Evolutionary conservation across 345 rosid genomes (phyloP).

Genomic region (Moricandia arvensis): DNA sequence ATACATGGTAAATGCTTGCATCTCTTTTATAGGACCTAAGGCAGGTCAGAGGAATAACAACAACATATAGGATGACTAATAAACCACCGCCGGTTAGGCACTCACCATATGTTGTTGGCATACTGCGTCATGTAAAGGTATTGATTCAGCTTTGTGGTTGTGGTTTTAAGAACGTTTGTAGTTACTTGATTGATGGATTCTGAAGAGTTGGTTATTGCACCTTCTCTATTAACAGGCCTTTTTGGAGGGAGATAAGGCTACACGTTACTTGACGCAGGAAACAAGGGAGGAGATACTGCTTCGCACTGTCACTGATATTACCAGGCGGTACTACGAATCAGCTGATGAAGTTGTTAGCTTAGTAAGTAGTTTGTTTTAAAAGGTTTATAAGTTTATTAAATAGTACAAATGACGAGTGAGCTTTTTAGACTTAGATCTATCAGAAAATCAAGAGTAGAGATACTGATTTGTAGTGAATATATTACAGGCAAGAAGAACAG

Average conservation of each 20-base stretch:
- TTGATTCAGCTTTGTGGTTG: slow-evolving; percentile 22
- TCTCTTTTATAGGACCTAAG: slow-evolving; percentile 61
- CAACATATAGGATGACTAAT: slow-evolving; percentile 89
- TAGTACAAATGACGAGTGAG: background rate
- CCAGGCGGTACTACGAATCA: slow-evolving; percentile 70
- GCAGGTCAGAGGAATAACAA: slow-evolving; percentile 82
- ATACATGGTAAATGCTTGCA: slow-evolving; percentile 6
- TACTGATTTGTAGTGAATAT: slow-evolving; percentile 1
- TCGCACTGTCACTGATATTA: slow-evolving; percentile 65
- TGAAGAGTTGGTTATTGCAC: slow-evolving; percentile 2
- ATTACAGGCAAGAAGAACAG: slow-evolving; percentile 78
- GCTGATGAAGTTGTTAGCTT: slow-evolving; percentile 76
- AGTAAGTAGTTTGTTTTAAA: slow-evolving; percentile 51
- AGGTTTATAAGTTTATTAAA: background rate
- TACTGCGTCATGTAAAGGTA: slow-evolving; percentile 85
- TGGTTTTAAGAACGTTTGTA: background rate
- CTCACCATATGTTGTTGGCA: slow-evolving; percentile 79
- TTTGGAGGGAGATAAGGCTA: slow-evolving; percentile 75
- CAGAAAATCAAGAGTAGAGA: background rate
- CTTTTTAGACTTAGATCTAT: background rate
- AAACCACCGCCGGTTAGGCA: slow-evolving; percentile 92
- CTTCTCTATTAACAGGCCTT: slow-evolving; percentile 45
- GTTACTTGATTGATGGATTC: slow-evolving; percentile 21
- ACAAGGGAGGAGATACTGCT: slow-evolving; percentile 52
- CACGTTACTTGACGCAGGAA: slow-evolving; percentile 58